A percentile compares a stretch with the other conserved stretches of the same genome.
phyloP scores from a whole-genome alignment of 2,329 filamentous ascomycete species.

The Coniochaeta ligniaria region DNA sequence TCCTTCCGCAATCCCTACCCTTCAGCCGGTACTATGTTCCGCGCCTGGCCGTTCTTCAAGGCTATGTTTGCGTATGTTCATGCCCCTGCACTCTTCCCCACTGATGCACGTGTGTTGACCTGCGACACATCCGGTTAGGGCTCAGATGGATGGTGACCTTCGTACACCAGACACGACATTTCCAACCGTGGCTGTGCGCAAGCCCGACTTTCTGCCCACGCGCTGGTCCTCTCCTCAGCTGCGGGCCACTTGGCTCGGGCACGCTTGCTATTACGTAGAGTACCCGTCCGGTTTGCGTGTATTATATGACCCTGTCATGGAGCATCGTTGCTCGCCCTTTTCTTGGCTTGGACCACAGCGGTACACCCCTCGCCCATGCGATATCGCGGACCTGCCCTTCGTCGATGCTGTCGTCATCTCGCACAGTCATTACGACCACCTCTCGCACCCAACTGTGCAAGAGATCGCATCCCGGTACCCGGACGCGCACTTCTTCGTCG shows the following conservation, averaged over 20 bases:
- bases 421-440: constrained; percentile 90
- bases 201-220: constrained; percentile 58
- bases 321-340: constrained; percentile 76
- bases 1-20: constrained; percentile 45
- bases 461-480: constrained; percentile 67
- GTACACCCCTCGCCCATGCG: constrained; percentile 70
- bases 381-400: constrained; percentile 68
- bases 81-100: neutral
- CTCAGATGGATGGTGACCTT: constrained; percentile 24
- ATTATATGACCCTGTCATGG: constrained; percentile 90
- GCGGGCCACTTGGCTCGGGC: constrained; percentile 88
- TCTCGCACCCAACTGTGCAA: constrained; percentile 68
- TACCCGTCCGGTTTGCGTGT: constrained; percentile 81
- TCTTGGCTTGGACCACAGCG: constrained; percentile 65
- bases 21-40: constrained; percentile 24
- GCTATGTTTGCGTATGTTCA: constrained; percentile 28
- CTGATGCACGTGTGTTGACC: neutral
- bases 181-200: constrained; percentile 59
- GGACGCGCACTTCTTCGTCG: constrained; percentile 80
- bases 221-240: constrained; percentile 52
- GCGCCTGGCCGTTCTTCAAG: constrained; percentile 15
- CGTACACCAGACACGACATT: constrained; percentile 52
- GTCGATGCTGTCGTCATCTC: constrained; percentile 76
- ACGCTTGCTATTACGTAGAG: constrained; percentile 90
- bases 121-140: constrained; percentile 2